phyloP scores from a whole-genome alignment of 2,329 filamentous ascomycete genomes.

The Fusarium sp. region DNA sequence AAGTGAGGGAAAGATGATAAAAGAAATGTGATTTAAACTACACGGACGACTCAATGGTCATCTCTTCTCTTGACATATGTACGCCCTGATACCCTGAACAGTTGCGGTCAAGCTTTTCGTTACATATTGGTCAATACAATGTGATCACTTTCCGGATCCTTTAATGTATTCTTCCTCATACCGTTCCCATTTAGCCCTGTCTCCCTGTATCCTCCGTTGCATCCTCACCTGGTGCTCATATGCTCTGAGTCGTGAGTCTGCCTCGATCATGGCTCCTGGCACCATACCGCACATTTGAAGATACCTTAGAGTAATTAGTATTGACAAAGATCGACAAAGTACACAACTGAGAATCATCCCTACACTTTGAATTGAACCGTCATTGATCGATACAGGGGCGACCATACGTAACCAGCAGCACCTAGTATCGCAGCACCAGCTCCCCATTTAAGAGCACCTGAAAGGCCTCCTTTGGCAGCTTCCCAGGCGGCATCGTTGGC shows the following conservation, averaged over 20 bases:
- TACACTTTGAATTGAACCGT: constrained; percentile 86
- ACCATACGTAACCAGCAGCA: constrained; percentile 73
- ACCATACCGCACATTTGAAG: constrained; percentile 90
- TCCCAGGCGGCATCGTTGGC: constrained; percentile 80
- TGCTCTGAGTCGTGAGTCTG: constrained; percentile 76
- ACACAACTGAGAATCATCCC: constrained; percentile 49
- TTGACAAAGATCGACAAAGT: neutral
- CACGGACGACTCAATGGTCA: constrained; percentile 38
- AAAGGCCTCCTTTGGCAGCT: constrained; percentile 75
- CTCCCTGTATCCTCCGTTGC: constrained; percentile 73
- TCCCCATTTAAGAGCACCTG: constrained; percentile 82
- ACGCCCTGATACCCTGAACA: constrained; percentile 33
- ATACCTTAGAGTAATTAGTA: constrained; percentile 67
- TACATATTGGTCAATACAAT: neutral
- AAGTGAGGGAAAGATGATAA: constrained; percentile 38
- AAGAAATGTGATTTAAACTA: constrained; percentile 41
- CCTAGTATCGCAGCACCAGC: constrained; percentile 74
- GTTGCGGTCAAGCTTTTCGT: constrained; percentile 18
- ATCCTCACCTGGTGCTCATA: constrained; percentile 78
- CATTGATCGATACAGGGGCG: constrained; percentile 79
- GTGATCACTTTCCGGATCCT: constrained; percentile 56
- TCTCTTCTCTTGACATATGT: constrained; percentile 37
- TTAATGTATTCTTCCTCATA: constrained; percentile 74
- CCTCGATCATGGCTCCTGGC: constrained; percentile 83
- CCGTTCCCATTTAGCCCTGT: constrained; percentile 78